Evolutionary conservation across 1,139 yeast species (phyloP).

Genomic region (Saccharomyces pastorianus): DNA sequence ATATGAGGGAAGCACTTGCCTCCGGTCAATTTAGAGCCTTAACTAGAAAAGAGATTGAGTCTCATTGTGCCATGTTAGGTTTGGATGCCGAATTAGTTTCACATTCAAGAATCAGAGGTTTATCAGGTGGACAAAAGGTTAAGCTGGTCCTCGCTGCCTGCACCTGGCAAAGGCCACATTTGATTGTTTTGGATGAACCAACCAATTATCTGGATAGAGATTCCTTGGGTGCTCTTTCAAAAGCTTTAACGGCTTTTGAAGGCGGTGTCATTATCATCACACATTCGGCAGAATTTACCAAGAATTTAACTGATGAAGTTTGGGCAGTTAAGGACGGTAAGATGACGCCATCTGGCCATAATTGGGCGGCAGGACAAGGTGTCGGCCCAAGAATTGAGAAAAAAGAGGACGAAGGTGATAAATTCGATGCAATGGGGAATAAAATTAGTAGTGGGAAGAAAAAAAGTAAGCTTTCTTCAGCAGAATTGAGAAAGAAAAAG

Average conservation of each 20-base stretch:
- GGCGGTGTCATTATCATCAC: conserved; percentile 99
- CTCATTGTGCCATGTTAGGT: conserved; percentile 96
- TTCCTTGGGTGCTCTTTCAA: conserved; percentile 97
- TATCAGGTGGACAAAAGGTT: conserved; percentile 99
- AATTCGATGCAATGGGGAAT: conserved; percentile 99
- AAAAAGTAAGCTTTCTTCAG: conserved; percentile 93
- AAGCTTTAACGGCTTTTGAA: conserved; percentile 94
- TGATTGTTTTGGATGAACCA: conserved; percentile 97
- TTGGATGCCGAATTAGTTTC: conserved; percentile 97
- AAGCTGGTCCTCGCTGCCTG: conserved; percentile 98
- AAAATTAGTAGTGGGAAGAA: conserved; percentile 91
- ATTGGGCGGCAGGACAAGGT: conserved; percentile 99
- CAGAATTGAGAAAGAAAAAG: conserved; percentile 99
- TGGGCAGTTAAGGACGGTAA: conserved; percentile 97
- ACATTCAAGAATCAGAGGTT: conserved; percentile 99
- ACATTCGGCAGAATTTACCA: conserved; percentile 99
- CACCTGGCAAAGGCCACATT: conserved; percentile 99
- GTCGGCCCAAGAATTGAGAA: conserved; percentile 96
- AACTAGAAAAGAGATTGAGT: conserved; percentile 98
- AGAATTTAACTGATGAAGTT: conserved; percentile 96
- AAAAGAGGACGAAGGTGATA: conserved; percentile 93
- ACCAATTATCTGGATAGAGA: conserved; percentile 98
- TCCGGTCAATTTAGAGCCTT: conserved; percentile 99
- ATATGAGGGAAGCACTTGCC: conserved; percentile 99
- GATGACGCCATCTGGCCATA: conserved; percentile 99